Evolutionary conservation across 345 rosid genomes (phyloP), one percentile per base, ranked within the genome.

Genomic region (Laguncularia racemosa): DNA sequence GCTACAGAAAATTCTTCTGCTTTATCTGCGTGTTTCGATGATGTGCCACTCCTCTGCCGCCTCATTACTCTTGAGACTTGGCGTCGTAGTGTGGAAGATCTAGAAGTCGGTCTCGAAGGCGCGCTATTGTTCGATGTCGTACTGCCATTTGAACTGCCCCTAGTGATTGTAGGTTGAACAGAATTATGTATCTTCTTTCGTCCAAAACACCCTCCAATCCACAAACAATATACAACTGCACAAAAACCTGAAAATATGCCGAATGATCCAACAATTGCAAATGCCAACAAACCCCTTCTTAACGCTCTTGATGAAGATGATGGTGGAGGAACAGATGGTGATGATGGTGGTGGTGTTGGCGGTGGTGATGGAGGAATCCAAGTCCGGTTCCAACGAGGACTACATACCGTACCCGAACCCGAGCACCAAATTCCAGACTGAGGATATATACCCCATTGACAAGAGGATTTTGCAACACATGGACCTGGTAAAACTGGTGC

Each of bases 1-100:
- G 75, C 67, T 1, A 93, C 59, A 12, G 67, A 50, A 44, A 89
- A 93, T 20, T 87, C 96, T 70, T 89, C 99, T 0, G 96, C 91
- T 65, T 74, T 80, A 12, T 89, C 99, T 0, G 84, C 56, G 45
- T 84, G 89, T 71, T 93, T 86, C 16, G 95, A 86, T n/a, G 95
- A 83, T 0, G 96, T 85, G 16, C 99, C 96, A 47, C 99, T 93
- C 76, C 97, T 79, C 59, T 89, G 99, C 18, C 99, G 86, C 69
- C 80, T 79, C 88, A 89, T 85, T 20, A 62, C 67, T 50, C 86
- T 70, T 20, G 99, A 93, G 57, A 81, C 65, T 78, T 86, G 99
- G 6, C 96, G 86, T 70, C 91, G 64, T 19, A 89, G 72, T 0
- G 97, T 80, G 11, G 78, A 65, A 2, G 96, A 88, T 46, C 89